phyloP scores from a whole-genome alignment of 228 moss, liverwort and hornwort species.

The Sphagnum fallax region DNA sequence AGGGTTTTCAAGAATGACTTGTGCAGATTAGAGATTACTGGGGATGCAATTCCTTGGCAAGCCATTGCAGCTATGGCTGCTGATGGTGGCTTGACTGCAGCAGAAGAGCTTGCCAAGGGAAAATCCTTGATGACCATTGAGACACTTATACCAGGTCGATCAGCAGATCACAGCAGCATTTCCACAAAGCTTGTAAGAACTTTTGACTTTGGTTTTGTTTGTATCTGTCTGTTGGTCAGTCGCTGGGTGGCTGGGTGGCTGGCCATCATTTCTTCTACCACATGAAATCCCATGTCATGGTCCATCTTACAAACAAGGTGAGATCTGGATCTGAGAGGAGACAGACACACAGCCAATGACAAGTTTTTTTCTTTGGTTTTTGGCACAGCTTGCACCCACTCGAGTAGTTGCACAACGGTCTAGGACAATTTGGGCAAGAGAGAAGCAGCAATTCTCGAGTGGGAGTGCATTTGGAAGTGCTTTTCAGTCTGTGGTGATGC shows the following conservation, averaged over 20 bases:
- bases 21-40: constrained; percentile 54
- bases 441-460: constrained; percentile 23
- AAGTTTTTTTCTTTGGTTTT: not conserved
- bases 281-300: not conserved
- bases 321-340: not conserved
- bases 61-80: constrained; percentile 69
- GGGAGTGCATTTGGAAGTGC: constrained; percentile 67
- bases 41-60: constrained; percentile 64
- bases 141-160: constrained; percentile 65
- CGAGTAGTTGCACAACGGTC: constrained; percentile 51
- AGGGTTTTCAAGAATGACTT: constrained; percentile 72
- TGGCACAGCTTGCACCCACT: constrained; percentile 59
- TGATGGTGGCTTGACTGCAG: constrained; percentile 75
- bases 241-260: not conserved
- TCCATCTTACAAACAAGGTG: not conserved
- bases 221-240: not conserved
- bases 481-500: constrained; percentile 65
- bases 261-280: not conserved
- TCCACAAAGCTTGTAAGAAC: constrained; percentile 64
- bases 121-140: constrained; percentile 69
- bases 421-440: constrained; percentile 31
- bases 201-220: not conserved
- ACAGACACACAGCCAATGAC: not conserved
- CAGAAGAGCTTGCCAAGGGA: constrained; percentile 72
- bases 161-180: constrained; percentile 56